Evolutionary conservation across 768 basidiomycete genomes (phyloP), one percentile per base, ranked within the genome.

Genomic region (Hydnum rufescens): DNA sequence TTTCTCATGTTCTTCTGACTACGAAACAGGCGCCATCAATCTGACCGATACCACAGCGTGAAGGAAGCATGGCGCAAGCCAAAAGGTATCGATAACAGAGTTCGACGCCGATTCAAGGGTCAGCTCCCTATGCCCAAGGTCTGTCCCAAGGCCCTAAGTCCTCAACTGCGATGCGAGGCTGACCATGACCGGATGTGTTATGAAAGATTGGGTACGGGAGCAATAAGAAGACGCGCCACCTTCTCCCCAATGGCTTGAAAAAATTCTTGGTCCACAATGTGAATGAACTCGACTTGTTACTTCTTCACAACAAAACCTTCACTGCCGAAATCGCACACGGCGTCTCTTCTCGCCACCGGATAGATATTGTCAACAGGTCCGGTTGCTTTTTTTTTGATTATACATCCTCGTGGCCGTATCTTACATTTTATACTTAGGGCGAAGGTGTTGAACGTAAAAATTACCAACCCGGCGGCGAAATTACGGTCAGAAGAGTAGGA

Each of bases 61-160:
- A 93, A 93, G 76, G 90, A 95, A 74, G 74, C 86, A 74, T 99
- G 95, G 95, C 77, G 95, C 68, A 99, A 99, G 74, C 95, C 95
- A 60, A 99, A 97, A 80, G 95, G 93, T 87, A 97, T 96, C 62
- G 93, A 97, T 67, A 97, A 97, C 80, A 80, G 92, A 63, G 92
- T 95, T 62, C 75, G 89, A 66, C 78, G 86, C 60, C 80, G 85
- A 63, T 89, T 88, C 75, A 95, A 89, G 74, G 93, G 93, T 52
- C 89, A 93, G 67, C 75, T 77, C 54, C 75, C 89, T 58, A 96
- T 97, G 93, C 92, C 92, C 65, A 92, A 89, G 76, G 89, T 89
- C 60, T 61, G 74, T 62, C 44, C 44, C 16, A 43, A 28, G 23
- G n/a, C 26, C 43, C 28, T 6, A 47, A 50, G 18, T 30, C 28